Percentiles rank a stretch among this genome's conserved stretches.
These are phyloP conservation scores for Mikania micrantha DNA, from an alignment of 129 eudicot genomes.

Conservation along the genomic window DNA sequence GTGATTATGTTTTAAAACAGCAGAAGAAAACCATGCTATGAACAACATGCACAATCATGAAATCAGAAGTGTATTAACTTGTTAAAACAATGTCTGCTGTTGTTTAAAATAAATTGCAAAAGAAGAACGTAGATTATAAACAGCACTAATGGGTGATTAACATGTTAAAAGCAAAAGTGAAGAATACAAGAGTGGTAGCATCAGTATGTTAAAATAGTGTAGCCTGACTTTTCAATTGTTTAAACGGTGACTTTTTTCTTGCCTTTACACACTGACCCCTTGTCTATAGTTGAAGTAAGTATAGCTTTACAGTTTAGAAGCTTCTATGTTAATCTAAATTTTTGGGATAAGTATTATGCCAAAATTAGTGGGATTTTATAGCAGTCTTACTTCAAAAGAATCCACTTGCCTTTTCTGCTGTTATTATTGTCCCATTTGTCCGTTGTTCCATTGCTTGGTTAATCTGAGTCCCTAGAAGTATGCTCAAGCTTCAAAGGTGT, in stretches of 20 bases:
- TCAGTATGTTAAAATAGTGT: background rate
- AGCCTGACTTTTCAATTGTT: background rate
- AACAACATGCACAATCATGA: background rate
- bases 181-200: background rate
- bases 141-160: background rate
- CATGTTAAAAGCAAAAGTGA: background rate
- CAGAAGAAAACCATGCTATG: background rate
- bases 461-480: background rate
- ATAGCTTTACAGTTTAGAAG: background rate
- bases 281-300: background rate
- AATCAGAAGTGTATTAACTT: background rate
- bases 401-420: background rate
- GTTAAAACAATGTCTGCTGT: background rate
- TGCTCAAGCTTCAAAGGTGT: background rate
- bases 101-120: background rate
- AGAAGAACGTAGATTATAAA: background rate
- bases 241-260: background rate
- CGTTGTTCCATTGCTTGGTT: background rate
- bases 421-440: background rate
- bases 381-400: background rate
- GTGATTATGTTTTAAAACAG: background rate
- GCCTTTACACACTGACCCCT: background rate
- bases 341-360: background rate
- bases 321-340: background rate
- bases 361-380: background rate